Conservation (phyloP, 148 eudicot genomes). For the Pouteria glomerata region DNA sequence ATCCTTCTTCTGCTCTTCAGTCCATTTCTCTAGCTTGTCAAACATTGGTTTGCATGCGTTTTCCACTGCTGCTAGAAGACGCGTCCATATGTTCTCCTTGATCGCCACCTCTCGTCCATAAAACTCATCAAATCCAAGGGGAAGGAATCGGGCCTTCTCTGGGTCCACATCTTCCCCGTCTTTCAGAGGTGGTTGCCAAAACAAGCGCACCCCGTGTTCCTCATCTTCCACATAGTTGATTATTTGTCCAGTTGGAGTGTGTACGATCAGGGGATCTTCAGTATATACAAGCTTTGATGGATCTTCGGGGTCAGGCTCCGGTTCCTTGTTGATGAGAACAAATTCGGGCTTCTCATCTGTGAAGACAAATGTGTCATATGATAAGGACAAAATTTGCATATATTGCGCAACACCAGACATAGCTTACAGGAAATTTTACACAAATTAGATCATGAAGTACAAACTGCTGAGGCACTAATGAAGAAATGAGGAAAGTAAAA, state of each 20-base stretch:
- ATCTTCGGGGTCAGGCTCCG: slow-evolving; percentile 82
- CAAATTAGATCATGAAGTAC: not conserved
- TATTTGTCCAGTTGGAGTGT: slow-evolving; percentile 74
- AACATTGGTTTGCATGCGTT: slow-evolving; percentile 31
- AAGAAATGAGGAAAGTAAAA: not conserved
- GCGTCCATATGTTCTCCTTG: slow-evolving; percentile 31
- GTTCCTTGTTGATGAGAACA: slow-evolving; percentile 73
- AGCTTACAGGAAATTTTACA: not conserved
- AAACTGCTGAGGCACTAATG: not conserved
- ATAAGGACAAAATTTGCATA: not conserved
- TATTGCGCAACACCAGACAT: not conserved
- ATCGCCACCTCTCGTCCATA: slow-evolving; percentile 43
- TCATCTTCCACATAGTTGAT: slow-evolving; percentile 79
- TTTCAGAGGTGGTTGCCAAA: slow-evolving; percentile 69
- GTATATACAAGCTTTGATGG: slow-evolving; percentile 64
- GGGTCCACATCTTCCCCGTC: slow-evolving; percentile 76
- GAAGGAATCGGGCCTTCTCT: slow-evolving; percentile 55
- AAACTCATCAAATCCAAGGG: slow-evolving; percentile 83
- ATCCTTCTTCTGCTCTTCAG: slow-evolving; percentile 58
- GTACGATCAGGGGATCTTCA: slow-evolving; percentile 83
- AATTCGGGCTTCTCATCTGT: slow-evolving; percentile 67
- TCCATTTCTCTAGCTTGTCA: slow-evolving; percentile 56
- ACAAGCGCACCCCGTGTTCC: slow-evolving; percentile 77
- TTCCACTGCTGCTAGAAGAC: slow-evolving; percentile 32
- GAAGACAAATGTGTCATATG: slow-evolving; percentile 5